Evolutionary conservation across 768 basidiomycete genomes (phyloP), one percentile per base, ranked within the genome.

Genomic region (Tylopilus intermedius): DNA sequence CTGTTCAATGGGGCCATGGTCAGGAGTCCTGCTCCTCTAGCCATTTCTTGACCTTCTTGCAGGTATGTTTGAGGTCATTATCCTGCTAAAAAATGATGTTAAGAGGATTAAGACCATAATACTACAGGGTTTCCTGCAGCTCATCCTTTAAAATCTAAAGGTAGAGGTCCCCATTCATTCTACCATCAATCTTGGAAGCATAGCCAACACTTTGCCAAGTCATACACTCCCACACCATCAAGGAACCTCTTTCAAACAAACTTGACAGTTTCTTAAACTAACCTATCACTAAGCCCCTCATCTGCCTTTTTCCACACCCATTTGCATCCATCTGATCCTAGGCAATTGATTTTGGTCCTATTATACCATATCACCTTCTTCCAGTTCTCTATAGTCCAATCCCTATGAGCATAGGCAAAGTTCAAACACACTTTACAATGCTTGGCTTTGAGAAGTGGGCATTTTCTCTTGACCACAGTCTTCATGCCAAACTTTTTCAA

Each of bases 81-180:
- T 45, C 44, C 10, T 45, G 30, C 18, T 45, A 4, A 45, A 45
- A 32, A 4, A 45, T 45, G 5, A 32, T 45, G 14, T 45, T 9
- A 45, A 6, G 13, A 32, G 29, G 6, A 40, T 40, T 11, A 10
- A 48, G 18, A 29, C 8, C 26, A 48, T 30, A 40, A 48, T 8
- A 40, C 4, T 26, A 1, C 8, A 48, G 18, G 18, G 37, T n/a
- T 21, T 49, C 0, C 14, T 40, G 10, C 2, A 42, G 40, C 9
- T 49, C 40, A 49, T 49, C 40, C 38, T 42, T 33, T 40, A 50
- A 50, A 32, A 41, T 50, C 5, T 50, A 22, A 40, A 49, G 38
- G 7, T 47, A 47, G 22, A 47, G 33, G 8, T 46, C 33, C 5
- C 45, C 45, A 46, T 45, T 9, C 15, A 30, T 49, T 38, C 11